Base-by-base conservation (phyloP, 371 early-diverging fungal species). In the Umbelopsis sp. region DNA sequence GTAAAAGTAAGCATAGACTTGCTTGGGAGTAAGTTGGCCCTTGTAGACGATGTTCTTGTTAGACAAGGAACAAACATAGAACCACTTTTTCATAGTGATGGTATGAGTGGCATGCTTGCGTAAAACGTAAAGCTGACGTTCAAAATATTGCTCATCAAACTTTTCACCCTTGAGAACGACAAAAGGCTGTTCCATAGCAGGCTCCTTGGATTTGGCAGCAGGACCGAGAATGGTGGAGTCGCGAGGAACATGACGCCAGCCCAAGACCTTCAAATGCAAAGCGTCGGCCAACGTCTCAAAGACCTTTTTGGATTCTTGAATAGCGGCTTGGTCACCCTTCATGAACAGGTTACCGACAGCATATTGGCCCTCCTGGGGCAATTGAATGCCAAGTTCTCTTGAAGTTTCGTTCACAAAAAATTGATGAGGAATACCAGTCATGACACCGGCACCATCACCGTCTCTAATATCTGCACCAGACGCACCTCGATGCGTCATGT, bases 341-440 rank as follows among this genome's bases (percentile, higher is more conserved):
- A 97, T 80, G 76, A 94, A 98, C 10, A 97, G 71, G 74, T 97
- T 98, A 71, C 99, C 99, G 25, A 93, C 92, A 25, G 99, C 97
- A 74, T 97, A 97, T 62, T 92, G 88, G 24, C 94, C 95, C 48
- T 86, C 84, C 0, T 81, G 81, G 29, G 97, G 96, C 46, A 94
- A 84, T 1, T 70, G 69, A 66, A 93, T 76, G 44, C 85, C 85
- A 37, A 89, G 81, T 9, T 83, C 81, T 16, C 82, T 80, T 22
- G 79, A 71, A 51, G 85, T 80, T 67, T 89, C 92, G 64, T 85
- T 83, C 44, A 82, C 78, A 73, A 98, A 89, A 76, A 97, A 90
- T 48, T 87, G 80, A 80, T 97, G 96, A 32, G 99, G 99, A 71
- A 98, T 95, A 35, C 89, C 87, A 10, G 93, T 87, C 97, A 98